Conservation (phyloP, 768 basidiomycete genomes). For the Auricularia sp. region DNA sequence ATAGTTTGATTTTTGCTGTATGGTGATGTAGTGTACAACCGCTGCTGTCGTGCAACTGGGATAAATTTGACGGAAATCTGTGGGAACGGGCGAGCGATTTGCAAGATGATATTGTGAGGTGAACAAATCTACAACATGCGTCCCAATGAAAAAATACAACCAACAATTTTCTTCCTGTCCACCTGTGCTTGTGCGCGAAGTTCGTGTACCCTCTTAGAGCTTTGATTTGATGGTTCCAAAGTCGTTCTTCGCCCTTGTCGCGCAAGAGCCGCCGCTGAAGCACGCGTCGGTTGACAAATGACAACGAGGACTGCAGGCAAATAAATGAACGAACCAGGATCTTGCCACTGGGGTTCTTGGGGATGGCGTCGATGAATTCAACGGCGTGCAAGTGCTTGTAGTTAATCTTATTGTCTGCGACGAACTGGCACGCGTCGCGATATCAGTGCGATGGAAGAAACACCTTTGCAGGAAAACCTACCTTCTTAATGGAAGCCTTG, state of each 20-base stretch:
- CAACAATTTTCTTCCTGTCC: no score
- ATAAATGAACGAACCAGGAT: not conserved
- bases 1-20: no score
- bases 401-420: conserved; percentile 43
- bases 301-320: not conserved
- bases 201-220: not conserved
- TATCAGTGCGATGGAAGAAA: not conserved
- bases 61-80: no score
- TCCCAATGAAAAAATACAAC: no score
- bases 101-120: no score
- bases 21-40: no score
- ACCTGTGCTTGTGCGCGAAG: no score
- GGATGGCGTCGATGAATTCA: conserved; percentile 43
- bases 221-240: not conserved
- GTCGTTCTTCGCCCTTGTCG: not conserved
- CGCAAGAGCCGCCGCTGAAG: not conserved
- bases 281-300: not conserved
- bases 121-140: no score
- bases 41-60: no score
- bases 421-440: conserved; percentile 18
- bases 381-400: conserved; percentile 56
- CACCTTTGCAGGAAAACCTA: conserved; percentile 20
- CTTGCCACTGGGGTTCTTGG: conserved; percentile 52
- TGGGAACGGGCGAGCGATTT: no score
- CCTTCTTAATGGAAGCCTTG: conserved; percentile 47